Conservation (phyloP, 805 yeast species). For the Pichia californica region DNA sequence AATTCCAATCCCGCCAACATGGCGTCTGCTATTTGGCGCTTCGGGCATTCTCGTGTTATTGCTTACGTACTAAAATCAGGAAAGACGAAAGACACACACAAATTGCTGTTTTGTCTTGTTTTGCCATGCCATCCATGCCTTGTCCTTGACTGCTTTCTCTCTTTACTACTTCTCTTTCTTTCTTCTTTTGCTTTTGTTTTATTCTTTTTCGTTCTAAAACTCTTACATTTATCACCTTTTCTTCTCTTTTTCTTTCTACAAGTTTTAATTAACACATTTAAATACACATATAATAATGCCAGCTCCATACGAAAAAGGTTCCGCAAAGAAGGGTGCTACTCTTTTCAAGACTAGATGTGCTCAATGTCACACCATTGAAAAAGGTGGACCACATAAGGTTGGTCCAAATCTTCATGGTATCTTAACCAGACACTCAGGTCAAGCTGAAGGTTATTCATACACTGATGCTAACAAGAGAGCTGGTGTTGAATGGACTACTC, state of each 20-base stretch:
- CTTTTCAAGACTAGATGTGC: conserved; percentile 98
- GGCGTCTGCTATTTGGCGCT: too few species aligned
- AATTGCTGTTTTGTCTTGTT: too few species aligned
- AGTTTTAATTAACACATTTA: background rate
- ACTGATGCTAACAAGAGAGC: conserved; percentile 98
- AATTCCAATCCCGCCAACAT: too few species aligned
- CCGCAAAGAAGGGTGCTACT: conserved; percentile 93
- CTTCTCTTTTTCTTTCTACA: background rate
- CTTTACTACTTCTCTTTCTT: background rate
- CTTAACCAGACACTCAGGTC: conserved; percentile 87
- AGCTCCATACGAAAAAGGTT: conserved; percentile 44
- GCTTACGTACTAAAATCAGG: too few species aligned
- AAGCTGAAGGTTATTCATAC: conserved; percentile 89
- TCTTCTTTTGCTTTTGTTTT: background rate
- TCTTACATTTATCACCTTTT: background rate
- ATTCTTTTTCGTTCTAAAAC: background rate
- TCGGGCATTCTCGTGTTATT: too few species aligned
- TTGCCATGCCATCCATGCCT: too few species aligned
- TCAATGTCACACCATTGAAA: conserved; percentile 97
- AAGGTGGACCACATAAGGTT: conserved; percentile 96
- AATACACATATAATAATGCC: conserved; percentile 25
- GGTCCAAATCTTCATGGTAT: conserved; percentile 98
- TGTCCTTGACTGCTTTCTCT: background rate
- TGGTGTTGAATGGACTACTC: conserved; percentile 83
- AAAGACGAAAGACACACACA: too few species aligned